Conservation (phyloP, 1,284 basidiomycete genomes). For the Marasmius sp. region DNA sequence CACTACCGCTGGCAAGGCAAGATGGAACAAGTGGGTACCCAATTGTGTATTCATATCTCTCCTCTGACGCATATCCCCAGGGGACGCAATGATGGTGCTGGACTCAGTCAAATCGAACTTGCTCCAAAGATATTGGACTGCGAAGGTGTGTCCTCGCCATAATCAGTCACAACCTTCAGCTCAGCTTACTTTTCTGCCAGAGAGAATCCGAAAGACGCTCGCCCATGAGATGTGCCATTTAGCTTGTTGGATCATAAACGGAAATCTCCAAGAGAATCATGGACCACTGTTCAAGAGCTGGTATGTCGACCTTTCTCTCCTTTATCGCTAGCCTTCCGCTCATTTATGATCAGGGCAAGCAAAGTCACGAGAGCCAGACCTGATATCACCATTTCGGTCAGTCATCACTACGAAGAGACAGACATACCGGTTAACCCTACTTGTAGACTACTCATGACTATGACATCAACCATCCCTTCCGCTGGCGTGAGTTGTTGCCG, state of each 20-base stretch:
- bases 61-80: not conserved
- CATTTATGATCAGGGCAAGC: constrained; percentile 48
- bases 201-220: constrained; percentile 75
- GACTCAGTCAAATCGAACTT: constrained; percentile 67
- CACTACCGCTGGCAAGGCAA: constrained; percentile 78
- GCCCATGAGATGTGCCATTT: constrained; percentile 90
- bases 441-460: constrained; percentile 72
- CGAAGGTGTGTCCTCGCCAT: constrained; percentile 46
- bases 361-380: constrained; percentile 61
- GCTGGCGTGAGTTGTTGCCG: constrained; percentile 62
- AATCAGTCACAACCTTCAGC: not conserved
- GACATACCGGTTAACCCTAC: not conserved
- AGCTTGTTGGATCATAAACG: constrained; percentile 78
- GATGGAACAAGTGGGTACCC: constrained; percentile 58
- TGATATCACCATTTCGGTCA: constrained; percentile 73
- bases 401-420: constrained; percentile 13
- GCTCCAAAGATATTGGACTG: constrained; percentile 77
- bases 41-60: not conserved
- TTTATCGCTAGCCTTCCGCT: not conserved
- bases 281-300: constrained; percentile 70
- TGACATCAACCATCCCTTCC: constrained; percentile 73
- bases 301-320: constrained; percentile 35
- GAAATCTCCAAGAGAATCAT: constrained; percentile 65
- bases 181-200: constrained; percentile 32
- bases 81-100: constrained; percentile 51